Conservation (phyloP, 148 eudicot species). For the Camellia granthamiana region DNA sequence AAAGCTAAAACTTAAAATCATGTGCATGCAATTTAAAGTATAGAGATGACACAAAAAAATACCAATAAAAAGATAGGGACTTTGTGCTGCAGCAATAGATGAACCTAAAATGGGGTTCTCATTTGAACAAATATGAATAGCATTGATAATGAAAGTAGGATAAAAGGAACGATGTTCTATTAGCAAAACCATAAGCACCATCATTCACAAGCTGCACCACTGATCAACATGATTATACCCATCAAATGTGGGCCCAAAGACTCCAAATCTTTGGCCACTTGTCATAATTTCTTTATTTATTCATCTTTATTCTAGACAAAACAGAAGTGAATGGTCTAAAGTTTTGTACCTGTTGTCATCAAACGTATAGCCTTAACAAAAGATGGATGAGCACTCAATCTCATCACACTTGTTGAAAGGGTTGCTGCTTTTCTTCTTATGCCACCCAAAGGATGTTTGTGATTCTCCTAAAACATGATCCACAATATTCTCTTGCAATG, state of each 20-base stretch:
- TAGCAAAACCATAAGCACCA: neutral
- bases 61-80: too few relatives aligned
- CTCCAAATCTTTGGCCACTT: too few relatives aligned
- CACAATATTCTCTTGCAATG: constrained; percentile 56
- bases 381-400: constrained; percentile 56
- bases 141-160: too few relatives aligned
- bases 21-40: neutral
- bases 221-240: too few relatives aligned
- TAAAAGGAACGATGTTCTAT: neutral
- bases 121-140: too few relatives aligned
- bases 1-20: neutral
- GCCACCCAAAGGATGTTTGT: too few relatives aligned
- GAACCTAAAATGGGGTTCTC: neutral
- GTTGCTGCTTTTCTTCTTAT: too few relatives aligned
- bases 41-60: too few relatives aligned
- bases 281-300: neutral
- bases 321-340: too few relatives aligned
- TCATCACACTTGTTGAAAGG: constrained; percentile 13
- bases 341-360: constrained; percentile 58
- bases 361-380: constrained; percentile 70
- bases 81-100: too few relatives aligned
- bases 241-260: too few relatives aligned
- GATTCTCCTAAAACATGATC: constrained; percentile 52
- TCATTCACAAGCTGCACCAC: neutral
- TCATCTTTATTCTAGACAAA: too few relatives aligned